Percentiles rank a stretch among this genome's conserved stretches.
phyloP scores from a whole-genome alignment of 2,329 filamentous ascomycete species.

The Calonectria ilicicola region DNA sequence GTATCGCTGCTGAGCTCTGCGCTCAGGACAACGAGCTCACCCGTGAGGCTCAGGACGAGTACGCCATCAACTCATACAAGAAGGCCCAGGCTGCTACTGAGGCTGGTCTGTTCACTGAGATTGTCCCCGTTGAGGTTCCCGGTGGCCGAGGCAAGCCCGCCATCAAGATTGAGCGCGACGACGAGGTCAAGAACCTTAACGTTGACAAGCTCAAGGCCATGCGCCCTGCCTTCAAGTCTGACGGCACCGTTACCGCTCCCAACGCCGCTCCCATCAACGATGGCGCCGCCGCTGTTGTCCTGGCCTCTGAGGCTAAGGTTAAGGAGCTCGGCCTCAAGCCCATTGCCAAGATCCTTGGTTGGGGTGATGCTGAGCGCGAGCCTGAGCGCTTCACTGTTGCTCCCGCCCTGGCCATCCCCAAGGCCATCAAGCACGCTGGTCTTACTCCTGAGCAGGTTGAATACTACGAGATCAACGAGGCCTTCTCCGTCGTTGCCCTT shows the following conservation, averaged over 20 bases:
- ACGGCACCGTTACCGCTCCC: conserved; percentile 93
- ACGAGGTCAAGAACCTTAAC: conserved; percentile 96
- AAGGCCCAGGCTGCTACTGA: conserved; percentile 90
- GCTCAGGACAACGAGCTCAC: conserved; percentile 83
- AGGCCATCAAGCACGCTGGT: conserved; percentile 95
- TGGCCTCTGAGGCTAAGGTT: conserved; percentile 93
- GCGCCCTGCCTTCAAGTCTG: conserved; percentile 84
- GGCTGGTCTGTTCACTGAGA: conserved; percentile 87
- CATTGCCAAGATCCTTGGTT: conserved; percentile 95
- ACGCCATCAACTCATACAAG: conserved; percentile 95
- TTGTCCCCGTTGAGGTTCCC: conserved; percentile 87
- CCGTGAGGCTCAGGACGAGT: conserved; percentile 91
- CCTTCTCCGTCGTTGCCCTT: conserved; percentile 95
- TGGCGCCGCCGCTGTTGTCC: conserved; percentile 90
- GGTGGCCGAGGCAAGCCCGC: conserved; percentile 92
- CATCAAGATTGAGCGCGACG: conserved; percentile 84
- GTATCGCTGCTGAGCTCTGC: conserved; percentile 91
- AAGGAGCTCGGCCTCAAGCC: conserved; percentile 93
- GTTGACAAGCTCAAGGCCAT: conserved; percentile 85
- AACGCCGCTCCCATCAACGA: conserved; percentile 98
- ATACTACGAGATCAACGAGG: conserved; percentile 99
- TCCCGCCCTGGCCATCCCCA: conserved; percentile 93
- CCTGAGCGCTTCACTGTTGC: conserved; percentile 97
- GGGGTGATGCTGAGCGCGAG: conserved; percentile 92
- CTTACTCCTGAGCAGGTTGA: conserved; percentile 83